These are phyloP conservation scores for Rhodosporidiobolus sp. DNA, from an alignment of 768 basidiomycete species.

Conservation along the genomic window DNA sequence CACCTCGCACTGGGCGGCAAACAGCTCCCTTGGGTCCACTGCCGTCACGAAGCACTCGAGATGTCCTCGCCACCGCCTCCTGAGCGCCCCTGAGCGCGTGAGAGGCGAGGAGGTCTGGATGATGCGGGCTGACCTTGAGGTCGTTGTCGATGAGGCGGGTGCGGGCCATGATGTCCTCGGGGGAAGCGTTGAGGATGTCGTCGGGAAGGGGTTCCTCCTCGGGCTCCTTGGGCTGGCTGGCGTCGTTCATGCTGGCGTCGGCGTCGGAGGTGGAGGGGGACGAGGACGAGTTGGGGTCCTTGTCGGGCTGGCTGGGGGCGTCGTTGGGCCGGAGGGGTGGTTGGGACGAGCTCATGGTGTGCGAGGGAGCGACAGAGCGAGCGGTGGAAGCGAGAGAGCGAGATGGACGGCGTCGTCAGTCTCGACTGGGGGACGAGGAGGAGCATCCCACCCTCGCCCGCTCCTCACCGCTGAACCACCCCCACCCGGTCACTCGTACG, in stretches of 20 bases:
- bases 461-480: neutral
- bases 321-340: neutral
- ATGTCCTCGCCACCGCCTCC: neutral
- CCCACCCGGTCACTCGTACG: neutral
- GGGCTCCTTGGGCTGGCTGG: neutral
- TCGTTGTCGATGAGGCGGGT: slow-evolving; percentile 95
- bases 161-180: slow-evolving; percentile 84
- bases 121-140: slow-evolving; percentile 64
- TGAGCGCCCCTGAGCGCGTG: neutral
- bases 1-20: neutral
- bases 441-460: neutral
- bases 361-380: too few species aligned
- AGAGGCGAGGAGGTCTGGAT: neutral
- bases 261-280: neutral
- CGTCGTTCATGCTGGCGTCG: slow-evolving; percentile 26
- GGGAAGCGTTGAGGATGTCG: slow-evolving; percentile 70
- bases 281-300: neutral
- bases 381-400: too few species aligned
- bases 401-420: too few species aligned
- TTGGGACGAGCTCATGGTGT: neutral
- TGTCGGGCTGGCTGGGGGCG: neutral
- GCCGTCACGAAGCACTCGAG: too few species aligned
- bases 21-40: too few species aligned
- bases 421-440: too few species aligned
- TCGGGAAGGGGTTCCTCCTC: slow-evolving; percentile 82